Base-by-base conservation (phyloP, 176 grass and related monocot genomes). In the Carex kokanica region DNA sequence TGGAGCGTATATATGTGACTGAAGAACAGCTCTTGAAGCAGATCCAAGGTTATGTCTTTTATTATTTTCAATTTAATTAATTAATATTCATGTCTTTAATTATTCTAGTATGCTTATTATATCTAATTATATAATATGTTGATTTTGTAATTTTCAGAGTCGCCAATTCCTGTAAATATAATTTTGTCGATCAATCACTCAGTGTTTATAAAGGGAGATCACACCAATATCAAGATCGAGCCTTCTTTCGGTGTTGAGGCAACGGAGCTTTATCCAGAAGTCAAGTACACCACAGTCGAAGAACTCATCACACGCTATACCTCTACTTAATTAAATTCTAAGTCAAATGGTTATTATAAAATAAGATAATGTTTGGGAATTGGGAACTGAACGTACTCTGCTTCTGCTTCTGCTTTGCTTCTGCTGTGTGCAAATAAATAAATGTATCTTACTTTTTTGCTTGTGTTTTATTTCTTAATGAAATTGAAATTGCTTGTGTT, bases 211-310 rank as follows among this genome's bases (percentile, higher is more conserved):
- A 97, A 88, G 64, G 94, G 90, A 25, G 94, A 90, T 31, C 88
- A 94, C 12, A 92, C 86, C 17, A 97, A 92, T 67, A 86, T 97
- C 71, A 83, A 90, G 58, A 90, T 94, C 3, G 80, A 94, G 0
- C 85, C 91, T 32, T 94, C 84, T 34, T 90, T 94, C 54, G 94
- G 94, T 34, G 91, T 92, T 17, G 94, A 97, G 84, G 94, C 84
- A 12, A 88, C 83, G 10, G 83, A 86, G 43, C 85, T 92, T 8
- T 97, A 94, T 84, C 88, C 90, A 0, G 91, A 94, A 55, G 87
- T 92, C 23, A 90, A 83, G 29, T 97, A 97, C 72, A 87, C 84
- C 13, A 90, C 88, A 0, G 88, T 94, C 4, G 88, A 94, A 27
- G 84, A 94, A 75, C 88, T 87, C 84, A 88, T 97, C 11, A 87